Base-by-base conservation (phyloP, 306 rosid species). In the Ochetophila trinervis region DNA sequence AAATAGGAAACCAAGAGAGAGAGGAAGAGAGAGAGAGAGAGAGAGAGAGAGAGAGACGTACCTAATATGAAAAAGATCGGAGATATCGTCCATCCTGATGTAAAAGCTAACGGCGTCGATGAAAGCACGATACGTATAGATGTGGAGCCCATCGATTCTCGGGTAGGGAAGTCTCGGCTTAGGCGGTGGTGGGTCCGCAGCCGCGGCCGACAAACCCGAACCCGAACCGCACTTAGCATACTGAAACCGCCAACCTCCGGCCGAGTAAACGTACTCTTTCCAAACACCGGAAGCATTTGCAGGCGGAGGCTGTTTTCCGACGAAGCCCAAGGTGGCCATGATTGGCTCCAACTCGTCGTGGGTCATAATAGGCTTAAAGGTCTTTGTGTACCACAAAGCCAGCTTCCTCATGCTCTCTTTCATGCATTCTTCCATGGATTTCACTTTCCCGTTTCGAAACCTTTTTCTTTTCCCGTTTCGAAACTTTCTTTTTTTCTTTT, bases 321-420 rank as follows among this genome's bases (percentile, higher is more conserved):
- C 78, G 53, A 83, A 83, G 35, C 88, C 88, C 40, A 83, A 8
- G 36, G 81, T 77, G 23, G 72, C 81, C 85, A 83, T 80, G 11
- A 83, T 71, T 37, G 88, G 85, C 73, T 80, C 88, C 20, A 83
- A 77, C 79, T 83, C 85, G 57, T 80, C 83, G 79, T 83, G 88
- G 61, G 83, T 83, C 83, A 80, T 80, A 53, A 80, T 77, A 48
- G 88, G 85, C 69, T 79, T 80, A 75, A 83, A 83, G 53, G 80
- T 77, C 18, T 71, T 76, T 2, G 88, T 83, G 67, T 67, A 60
- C 88, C 88, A 83, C 10, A 83, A 48, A 13, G 85, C 83, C 52
- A 83, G 63, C 74, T 80, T 83, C 59, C 78, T 64, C 70, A 71
- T 71, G 49, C 74, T 67, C 19, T 79, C 72, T 37, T 65, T 74